These are phyloP conservation scores for Alternaria alternata DNA, from an alignment of 2,329 filamentous ascomycete species.

Conservation along the genomic window DNA sequence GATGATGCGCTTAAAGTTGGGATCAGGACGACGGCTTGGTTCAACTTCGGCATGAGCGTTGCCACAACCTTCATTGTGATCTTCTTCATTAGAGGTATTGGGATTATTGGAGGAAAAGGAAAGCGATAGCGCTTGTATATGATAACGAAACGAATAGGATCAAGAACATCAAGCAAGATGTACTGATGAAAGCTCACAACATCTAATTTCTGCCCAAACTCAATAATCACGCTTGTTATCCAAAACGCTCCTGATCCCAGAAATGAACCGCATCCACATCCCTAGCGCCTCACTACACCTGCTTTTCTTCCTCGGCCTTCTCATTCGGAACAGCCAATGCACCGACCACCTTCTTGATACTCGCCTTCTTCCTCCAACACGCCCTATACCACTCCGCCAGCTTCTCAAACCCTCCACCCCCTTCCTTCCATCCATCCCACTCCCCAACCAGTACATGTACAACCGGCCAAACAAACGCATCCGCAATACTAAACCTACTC, in stretches of 20 bases:
- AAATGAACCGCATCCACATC: neutral
- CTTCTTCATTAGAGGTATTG: conserved; percentile 35
- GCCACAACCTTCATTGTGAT: conserved; percentile 45
- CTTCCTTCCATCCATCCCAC: conserved; percentile 36
- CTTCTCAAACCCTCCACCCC: conserved; percentile 25
- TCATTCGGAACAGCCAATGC: neutral
- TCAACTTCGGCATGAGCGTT: conserved; percentile 50
- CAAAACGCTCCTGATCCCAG: neutral
- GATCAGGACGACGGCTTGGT: conserved; percentile 51
- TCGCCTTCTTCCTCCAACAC: conserved; percentile 45
- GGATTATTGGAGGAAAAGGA: conserved; percentile 20
- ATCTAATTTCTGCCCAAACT: neutral
- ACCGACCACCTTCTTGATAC: conserved; percentile 33
- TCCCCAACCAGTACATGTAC: conserved; percentile 34
- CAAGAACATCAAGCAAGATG: neutral
- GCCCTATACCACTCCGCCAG: conserved; percentile 38
- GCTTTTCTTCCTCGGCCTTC: no score
- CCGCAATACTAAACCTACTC: conserved; percentile 40
- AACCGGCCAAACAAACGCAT: conserved; percentile 46
- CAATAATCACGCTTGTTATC: neutral
- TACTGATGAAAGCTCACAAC: neutral
- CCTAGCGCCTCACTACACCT: neutral
- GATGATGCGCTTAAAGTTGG: conserved; percentile 48
- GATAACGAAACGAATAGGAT: neutral
- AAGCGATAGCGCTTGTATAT: neutral